These are phyloP conservation scores for Pulveroboletus sp. DNA, from an alignment of 768 basidiomycete species.

Conservation along the genomic window DNA sequence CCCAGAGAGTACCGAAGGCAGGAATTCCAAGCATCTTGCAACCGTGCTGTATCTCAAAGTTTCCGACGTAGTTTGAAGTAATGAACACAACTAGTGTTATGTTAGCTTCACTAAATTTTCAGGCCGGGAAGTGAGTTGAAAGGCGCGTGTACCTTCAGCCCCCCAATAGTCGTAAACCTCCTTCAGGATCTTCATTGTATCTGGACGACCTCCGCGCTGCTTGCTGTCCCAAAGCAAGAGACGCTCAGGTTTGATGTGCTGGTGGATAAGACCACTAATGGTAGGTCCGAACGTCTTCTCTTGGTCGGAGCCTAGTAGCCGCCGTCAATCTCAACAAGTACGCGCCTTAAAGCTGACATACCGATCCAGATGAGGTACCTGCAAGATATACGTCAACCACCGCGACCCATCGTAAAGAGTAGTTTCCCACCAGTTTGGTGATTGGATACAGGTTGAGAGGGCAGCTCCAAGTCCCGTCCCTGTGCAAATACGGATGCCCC, in stretches of 20 bases:
- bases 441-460: slow-evolving; percentile 74
- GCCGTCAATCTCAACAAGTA: slow-evolving; percentile 8
- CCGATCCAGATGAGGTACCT: slow-evolving; percentile 82
- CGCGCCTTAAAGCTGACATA: slow-evolving; percentile 22
- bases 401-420: not conserved
- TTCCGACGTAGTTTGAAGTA: slow-evolving; percentile 78
- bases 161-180: slow-evolving; percentile 65
- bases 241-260: slow-evolving; percentile 69
- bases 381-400: slow-evolving; percentile 2
- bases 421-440: slow-evolving; percentile 54
- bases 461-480: slow-evolving; percentile 80
- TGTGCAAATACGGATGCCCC: slow-evolving; percentile 78
- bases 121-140: not conserved
- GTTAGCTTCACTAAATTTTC: not conserved
- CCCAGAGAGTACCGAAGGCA: slow-evolving; percentile 67
- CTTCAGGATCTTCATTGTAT: slow-evolving; percentile 70
- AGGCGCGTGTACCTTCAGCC: slow-evolving; percentile 51
- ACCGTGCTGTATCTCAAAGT: slow-evolving; percentile 74
- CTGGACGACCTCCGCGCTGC: slow-evolving; percentile 65
- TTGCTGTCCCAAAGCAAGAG: slow-evolving; percentile 77
- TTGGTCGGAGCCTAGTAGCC: slow-evolving; percentile 63
- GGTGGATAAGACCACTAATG: slow-evolving; percentile 66
- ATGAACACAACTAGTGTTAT: slow-evolving; percentile 60
- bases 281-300: slow-evolving; percentile 83
- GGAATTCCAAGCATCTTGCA: slow-evolving; percentile 68